Evolutionary conservation across 2,329 filamentous ascomycete genomes (phyloP).

Genomic region (Phialophora expanda): DNA sequence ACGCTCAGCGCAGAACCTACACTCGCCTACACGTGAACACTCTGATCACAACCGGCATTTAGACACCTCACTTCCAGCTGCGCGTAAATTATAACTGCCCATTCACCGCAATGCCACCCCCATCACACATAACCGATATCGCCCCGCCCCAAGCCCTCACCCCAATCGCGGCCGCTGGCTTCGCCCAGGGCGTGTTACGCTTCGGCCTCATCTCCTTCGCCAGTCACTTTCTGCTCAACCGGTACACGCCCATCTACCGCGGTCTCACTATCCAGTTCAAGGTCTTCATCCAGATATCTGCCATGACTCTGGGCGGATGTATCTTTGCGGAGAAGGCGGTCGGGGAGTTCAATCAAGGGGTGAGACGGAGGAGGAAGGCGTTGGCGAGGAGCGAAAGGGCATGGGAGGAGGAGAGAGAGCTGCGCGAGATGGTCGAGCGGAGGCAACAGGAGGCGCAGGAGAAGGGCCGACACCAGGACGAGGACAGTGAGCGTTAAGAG

Average conservation of each 20-base stretch:
- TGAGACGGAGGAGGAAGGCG: conserved; percentile 50
- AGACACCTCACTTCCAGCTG: neutral
- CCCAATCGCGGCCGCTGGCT: conserved; percentile 49
- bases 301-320: conserved; percentile 55
- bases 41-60: neutral
- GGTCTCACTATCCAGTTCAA: conserved; percentile 57
- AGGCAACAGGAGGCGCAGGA: conserved; percentile 32
- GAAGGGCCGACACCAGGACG: neutral
- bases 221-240: conserved; percentile 52
- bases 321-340: conserved; percentile 56
- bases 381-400: conserved; percentile 36
- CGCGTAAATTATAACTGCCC: neutral
- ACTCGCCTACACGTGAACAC: neutral
- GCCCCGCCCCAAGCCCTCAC: conserved; percentile 51
- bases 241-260: conserved; percentile 52
- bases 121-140: conserved; percentile 47
- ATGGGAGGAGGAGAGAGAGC: conserved; percentile 41
- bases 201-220: conserved; percentile 55
- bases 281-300: conserved; percentile 54
- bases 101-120: conserved; percentile 49
- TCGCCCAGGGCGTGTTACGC: conserved; percentile 51
- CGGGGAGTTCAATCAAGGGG: conserved; percentile 52
- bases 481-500: neutral
- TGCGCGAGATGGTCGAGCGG: conserved; percentile 46
- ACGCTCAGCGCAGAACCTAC: neutral